phyloP scores from a whole-genome alignment of 805 yeast genomes.

The Ogataea siamensis region DNA sequence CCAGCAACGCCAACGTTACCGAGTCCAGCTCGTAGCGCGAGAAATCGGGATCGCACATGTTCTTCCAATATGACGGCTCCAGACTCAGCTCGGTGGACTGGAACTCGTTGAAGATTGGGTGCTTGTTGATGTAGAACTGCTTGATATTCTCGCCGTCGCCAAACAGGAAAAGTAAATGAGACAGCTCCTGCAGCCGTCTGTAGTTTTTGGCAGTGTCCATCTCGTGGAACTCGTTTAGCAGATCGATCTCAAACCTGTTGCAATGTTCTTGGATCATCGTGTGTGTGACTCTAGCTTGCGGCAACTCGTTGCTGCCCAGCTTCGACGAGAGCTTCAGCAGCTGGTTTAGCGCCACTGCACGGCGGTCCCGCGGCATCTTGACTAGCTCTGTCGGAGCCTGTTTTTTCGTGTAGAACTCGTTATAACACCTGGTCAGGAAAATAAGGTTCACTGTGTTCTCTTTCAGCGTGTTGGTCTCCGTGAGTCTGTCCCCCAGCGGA shows the following conservation, averaged over 20 bases:
- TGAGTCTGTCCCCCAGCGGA: slow-evolving; percentile 68
- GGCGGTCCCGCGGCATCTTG: slow-evolving; percentile 40
- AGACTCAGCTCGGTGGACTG: slow-evolving; percentile 30
- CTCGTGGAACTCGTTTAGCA: slow-evolving; percentile 66
- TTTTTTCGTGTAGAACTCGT: slow-evolving; percentile 65
- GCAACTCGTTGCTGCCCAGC: slow-evolving; percentile 53
- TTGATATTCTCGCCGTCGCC: slow-evolving; percentile 85
- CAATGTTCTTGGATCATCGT: slow-evolving; percentile 65
- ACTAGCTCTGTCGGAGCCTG: slow-evolving; percentile 55
- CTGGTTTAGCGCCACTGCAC: slow-evolving; percentile 69
- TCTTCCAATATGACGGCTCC: slow-evolving; percentile 50
- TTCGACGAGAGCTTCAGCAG: slow-evolving; percentile 63
- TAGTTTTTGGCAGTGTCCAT: slow-evolving; percentile 72
- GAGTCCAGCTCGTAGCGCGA: slow-evolving; percentile 49
- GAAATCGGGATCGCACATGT: slow-evolving; percentile 57
- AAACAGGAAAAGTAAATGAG: slow-evolving; percentile 71
- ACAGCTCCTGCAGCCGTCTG: slow-evolving; percentile 69
- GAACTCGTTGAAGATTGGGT: slow-evolving; percentile 60
- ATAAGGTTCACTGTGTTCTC: slow-evolving; percentile 72
- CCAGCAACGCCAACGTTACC: slow-evolving; percentile 50
- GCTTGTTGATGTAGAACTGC: slow-evolving; percentile 76
- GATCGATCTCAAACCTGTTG: slow-evolving; percentile 68
- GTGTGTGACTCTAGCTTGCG: slow-evolving; percentile 37
- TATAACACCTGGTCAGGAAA: slow-evolving; percentile 71
- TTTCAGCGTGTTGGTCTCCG: slow-evolving; percentile 65